Evolutionary conservation across 164 flowering plant species (phyloP).

Genomic region (Magnolia sinica): DNA sequence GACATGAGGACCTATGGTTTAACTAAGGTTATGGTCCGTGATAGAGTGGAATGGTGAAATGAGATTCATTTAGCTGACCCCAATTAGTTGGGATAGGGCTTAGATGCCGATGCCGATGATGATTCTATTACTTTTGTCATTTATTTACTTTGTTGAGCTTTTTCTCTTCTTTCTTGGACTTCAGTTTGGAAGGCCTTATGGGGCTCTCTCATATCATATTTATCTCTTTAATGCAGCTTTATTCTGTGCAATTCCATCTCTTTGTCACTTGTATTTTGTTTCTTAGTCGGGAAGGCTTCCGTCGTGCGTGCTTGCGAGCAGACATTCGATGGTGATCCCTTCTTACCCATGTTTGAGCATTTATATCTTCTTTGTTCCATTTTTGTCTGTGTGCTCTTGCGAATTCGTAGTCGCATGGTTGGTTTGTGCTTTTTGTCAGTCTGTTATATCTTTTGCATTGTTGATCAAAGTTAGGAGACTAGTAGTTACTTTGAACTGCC

Average conservation of each 20-base stretch:
- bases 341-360: background rate
- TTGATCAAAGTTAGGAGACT: background rate
- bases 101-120: background rate
- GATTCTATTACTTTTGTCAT: background rate
- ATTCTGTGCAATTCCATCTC: slow-evolving; percentile 88
- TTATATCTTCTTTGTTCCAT: background rate
- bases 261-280: slow-evolving; percentile 80
- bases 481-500: background rate
- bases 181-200: background rate
- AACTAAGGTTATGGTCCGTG: too few species aligned
- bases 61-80: background rate
- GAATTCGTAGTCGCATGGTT: background rate
- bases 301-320: slow-evolving; percentile 87
- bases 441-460: background rate
- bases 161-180: background rate
- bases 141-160: background rate
- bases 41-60: background rate
- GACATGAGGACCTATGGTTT: too few species aligned
- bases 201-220: background rate
- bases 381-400: background rate
- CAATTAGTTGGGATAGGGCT: background rate
- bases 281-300: slow-evolving; percentile 96
- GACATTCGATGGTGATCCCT: slow-evolving; percentile 55
- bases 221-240: slow-evolving; percentile 47
- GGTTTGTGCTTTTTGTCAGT: background rate